Evolutionary conservation across 345 rosid genomes (phyloP), one percentile per base, ranked within the genome.

Genomic region (Eucalyptus pumila): DNA sequence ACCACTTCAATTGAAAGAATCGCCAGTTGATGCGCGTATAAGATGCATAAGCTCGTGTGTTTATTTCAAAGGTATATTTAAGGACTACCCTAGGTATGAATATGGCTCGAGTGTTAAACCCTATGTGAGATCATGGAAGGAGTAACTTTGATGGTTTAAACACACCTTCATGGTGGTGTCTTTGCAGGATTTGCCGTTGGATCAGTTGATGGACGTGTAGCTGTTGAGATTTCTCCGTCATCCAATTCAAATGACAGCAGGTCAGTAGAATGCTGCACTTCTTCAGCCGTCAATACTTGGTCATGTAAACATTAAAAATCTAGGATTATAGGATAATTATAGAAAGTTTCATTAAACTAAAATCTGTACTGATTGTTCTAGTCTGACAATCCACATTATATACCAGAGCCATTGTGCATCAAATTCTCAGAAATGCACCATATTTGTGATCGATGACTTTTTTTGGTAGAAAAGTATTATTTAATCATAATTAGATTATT

Each of bases 101-200:
- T 72, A 72, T 23, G 45, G 83, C 45, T 19, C 13, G 15, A 72
- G 27, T 19, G 45, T 72, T 72, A 21, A 19, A 69, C 80, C 80
- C 44, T 72, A 72, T 0, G 27, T 37, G 83, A 72, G 44, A 72
- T 86, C 26, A 86, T 48, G 47, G 47, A 37, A 86, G 65, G 14
- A 8, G 44, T 51, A 54, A 88, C 86, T 67, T 87, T 67, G 83
- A 47, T 65, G 81, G 45, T 72, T 42, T 42, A 83, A 86, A 85
- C 86, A 26, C 88, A 56, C 85, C 32, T 27, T 87, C 88, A 83
- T 62, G 58, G 42, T 37, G 52, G 19, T 91, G 85, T 52, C 37
- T 60, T 44, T 92, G 91, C 94, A 97, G 99, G 98, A 88, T 96
- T 94, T 94, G 97, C 97, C 44, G 94, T 92, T 93, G 99, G 99